These are phyloP conservation scores for Cryptococcus sp. DNA, from an alignment of 1,284 basidiomycete genomes.

Conservation along the genomic window DNA sequence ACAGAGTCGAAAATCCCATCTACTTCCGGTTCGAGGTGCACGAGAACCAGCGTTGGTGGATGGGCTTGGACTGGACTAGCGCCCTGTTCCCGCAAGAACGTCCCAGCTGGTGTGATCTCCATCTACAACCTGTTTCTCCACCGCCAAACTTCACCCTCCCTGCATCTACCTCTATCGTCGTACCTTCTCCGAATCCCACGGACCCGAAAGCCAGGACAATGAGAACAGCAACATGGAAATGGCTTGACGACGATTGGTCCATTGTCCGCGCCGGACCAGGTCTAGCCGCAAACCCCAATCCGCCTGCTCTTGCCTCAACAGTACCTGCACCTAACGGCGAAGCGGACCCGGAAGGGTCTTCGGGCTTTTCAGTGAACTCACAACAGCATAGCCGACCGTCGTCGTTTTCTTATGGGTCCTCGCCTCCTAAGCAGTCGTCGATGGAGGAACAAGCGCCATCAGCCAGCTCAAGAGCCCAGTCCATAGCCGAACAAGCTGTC, in stretches of 20 bases:
- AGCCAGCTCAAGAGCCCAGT: slow-evolving; percentile 31
- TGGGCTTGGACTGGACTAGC: slow-evolving; percentile 78
- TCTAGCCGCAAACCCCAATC: neutral
- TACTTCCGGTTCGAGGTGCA: slow-evolving; percentile 84
- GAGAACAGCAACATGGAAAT: slow-evolving; percentile 75
- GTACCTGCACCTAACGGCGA: slow-evolving; percentile 11
- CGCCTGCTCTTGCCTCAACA: slow-evolving; percentile 13
- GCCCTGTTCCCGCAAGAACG: slow-evolving; percentile 87
- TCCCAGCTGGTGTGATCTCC: slow-evolving; percentile 71
- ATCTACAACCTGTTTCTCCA: slow-evolving; percentile 59
- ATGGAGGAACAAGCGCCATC: slow-evolving; percentile 13
- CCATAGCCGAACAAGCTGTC: slow-evolving; percentile 54
- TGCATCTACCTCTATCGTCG: slow-evolving; percentile 55
- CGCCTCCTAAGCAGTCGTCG: slow-evolving; percentile 12
- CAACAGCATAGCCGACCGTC: slow-evolving; percentile 14
- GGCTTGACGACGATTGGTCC: slow-evolving; percentile 85
- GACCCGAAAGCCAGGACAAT: slow-evolving; percentile 57
- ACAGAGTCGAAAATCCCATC: slow-evolving; percentile 47
- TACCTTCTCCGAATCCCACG: slow-evolving; percentile 41
- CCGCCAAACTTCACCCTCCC: slow-evolving; percentile 53
- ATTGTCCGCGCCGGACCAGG: slow-evolving; percentile 57
- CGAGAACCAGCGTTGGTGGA: slow-evolving; percentile 91
- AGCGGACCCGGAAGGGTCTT: neutral
- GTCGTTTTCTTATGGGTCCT: slow-evolving; percentile 20
- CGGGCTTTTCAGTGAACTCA: neutral